Evolutionary conservation across 177 flowering plant species (phyloP), one percentile per base, ranked within the genome.

Genomic region (Vitis hybrid): DNA sequence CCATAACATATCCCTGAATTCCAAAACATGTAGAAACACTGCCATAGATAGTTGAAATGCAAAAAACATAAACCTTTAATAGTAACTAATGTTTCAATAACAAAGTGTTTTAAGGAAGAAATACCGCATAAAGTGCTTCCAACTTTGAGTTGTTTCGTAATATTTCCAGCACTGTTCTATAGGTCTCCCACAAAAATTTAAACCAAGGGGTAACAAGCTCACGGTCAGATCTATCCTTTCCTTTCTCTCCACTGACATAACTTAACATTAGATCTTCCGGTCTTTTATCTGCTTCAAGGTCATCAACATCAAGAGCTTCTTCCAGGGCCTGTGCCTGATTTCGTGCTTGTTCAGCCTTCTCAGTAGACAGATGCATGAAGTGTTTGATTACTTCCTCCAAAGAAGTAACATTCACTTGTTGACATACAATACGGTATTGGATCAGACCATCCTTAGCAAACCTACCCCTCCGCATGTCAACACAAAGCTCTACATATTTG

Each of bases 191-290:
- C 70, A 96, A 73, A 78, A 93, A 96, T 77, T 96, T 96, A 75
- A 96, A 96, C 97, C 99, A 93, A 0, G 98, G 99, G 0, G 99
- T 96, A 33, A 96, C 98, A 71, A 92, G 92, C 74, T 93, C 98
- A 33, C 97, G 88, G 72, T 96, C 99, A 62, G 99, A 96, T 74
- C 99, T 88, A 62, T 96, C 98, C 70, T 90, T 90, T 45, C 97
- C 99, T 70, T 93, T 96, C 75, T 96, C 97, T 31, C 99, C 98
- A 82, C 98, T 89, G 55, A 96, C 99, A 84, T 87, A 93, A 75
- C 99, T 96, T 7, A 96, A 82, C 97, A 93, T 90, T 19, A 96
- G 79, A 76, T 96, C 98, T 79, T 96, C 98, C 0, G 98, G 99
- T 77, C 89, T 90, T 70, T 87, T 90, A 78, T 96, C 99, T 0